A percentile compares a stretch with the other conserved stretches of the same genome.
These are phyloP conservation scores for Papilionanthe hybrid DNA, from an alignment of 116 monocot species.

Conservation along the genomic window DNA sequence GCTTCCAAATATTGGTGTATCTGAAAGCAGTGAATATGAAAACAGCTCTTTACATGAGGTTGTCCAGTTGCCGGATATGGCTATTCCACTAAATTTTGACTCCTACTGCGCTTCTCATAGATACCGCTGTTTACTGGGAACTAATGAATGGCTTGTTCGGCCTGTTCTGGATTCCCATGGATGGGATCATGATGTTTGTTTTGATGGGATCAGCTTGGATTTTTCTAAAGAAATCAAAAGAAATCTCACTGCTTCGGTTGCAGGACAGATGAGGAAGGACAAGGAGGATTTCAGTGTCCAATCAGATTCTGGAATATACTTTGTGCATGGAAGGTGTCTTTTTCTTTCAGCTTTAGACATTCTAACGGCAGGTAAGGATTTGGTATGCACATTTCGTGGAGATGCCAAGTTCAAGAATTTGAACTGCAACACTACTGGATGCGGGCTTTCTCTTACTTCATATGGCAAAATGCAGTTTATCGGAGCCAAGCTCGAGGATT, in stretches of 20 bases:
- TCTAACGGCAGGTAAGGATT: conserved; percentile 54
- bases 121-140: conserved; percentile 53
- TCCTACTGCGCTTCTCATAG: conserved; percentile 46
- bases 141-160: conserved; percentile 48
- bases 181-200: conserved; percentile 95
- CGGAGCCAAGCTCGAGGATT: conserved; percentile 80
- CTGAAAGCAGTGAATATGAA: conserved; percentile 25
- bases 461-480: conserved; percentile 39
- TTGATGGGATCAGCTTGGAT: conserved; percentile 83
- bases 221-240: conserved; percentile 30
- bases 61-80: conserved; percentile 51
- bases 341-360: conserved; percentile 42
- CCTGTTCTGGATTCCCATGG: conserved; percentile 90
- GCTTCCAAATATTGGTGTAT: conserved; percentile 2
- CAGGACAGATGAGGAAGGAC: conserved; percentile 80
- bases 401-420: conserved; percentile 40
- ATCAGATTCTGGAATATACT: conserved; percentile 43
- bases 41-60: conserved; percentile 27
- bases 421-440: conserved; percentile 38
- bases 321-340: conserved; percentile 19
- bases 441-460: conserved; percentile 61
- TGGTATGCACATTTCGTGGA: conserved; percentile 51
- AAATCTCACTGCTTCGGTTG: conserved; percentile 35
- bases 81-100: conserved; percentile 72
- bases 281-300: conserved; percentile 66